Conservation (phyloP, 768 basidiomycete species). For the Suillus discolor region DNA sequence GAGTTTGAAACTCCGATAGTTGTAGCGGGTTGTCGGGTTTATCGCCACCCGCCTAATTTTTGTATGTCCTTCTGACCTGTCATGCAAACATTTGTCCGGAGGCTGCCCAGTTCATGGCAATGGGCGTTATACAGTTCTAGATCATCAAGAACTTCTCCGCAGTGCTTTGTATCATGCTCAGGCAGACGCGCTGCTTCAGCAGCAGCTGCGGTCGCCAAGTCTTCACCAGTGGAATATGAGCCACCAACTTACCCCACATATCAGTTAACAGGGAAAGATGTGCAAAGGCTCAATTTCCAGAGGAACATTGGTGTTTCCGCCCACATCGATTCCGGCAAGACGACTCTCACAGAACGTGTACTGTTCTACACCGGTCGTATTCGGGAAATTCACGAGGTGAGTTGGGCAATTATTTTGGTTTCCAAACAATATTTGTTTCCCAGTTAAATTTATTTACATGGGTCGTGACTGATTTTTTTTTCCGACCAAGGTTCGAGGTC, state of each 20-base stretch:
- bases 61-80: conserved; percentile 8
- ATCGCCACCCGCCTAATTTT: background rate
- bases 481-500: conserved; percentile 73
- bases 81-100: conserved; percentile 31
- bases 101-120: conserved; percentile 29
- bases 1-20: conserved; percentile 32
- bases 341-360: conserved; percentile 94
- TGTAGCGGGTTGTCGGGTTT: conserved; percentile 3
- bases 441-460: conserved; percentile 8
- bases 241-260: conserved; percentile 39
- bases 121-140: conserved; percentile 22
- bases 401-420: conserved; percentile 25
- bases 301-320: conserved; percentile 97
- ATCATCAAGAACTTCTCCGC: conserved; percentile 7
- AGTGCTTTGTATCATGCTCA: background rate
- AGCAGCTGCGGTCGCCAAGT: conserved; percentile 41
- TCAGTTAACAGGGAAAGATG: conserved; percentile 65
- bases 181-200: conserved; percentile 45
- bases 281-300: conserved; percentile 67
- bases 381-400: conserved; percentile 93
- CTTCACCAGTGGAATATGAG: conserved; percentile 1
- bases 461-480: background rate
- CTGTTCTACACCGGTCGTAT: conserved; percentile 97
- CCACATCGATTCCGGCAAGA: conserved; percentile 97
- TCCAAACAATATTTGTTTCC: background rate